A percentile compares a stretch with the other conserved stretches of the same genome.
phyloP scores from a whole-genome alignment of 306 rosid species.

The Canavalia ensiformis region DNA sequence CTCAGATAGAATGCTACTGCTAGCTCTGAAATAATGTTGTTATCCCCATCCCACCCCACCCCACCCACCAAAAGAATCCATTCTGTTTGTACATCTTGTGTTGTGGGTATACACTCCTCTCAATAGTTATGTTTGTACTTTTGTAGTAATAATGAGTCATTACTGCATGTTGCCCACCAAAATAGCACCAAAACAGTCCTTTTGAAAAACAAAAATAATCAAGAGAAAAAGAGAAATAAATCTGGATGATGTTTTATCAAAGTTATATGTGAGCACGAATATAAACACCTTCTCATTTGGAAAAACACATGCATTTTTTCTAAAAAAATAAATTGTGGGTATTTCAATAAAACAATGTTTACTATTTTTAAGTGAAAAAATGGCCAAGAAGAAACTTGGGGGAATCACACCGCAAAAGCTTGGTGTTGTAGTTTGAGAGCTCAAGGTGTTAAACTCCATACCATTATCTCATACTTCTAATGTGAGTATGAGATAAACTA shows the following conservation, averaged over 20 bases:
- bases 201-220: not conserved
- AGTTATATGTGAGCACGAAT: not conserved
- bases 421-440: too few relatives aligned
- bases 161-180: slow-evolving; percentile 1
- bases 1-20: slow-evolving; percentile 23
- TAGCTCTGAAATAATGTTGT: slow-evolving; percentile 7
- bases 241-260: not conserved
- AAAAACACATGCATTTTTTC: not conserved
- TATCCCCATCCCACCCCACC: not conserved
- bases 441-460: too few relatives aligned
- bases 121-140: not conserved
- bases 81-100: slow-evolving; percentile 15
- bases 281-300: not conserved
- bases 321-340: not conserved
- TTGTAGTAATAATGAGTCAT: not conserved
- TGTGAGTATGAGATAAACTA: too few relatives aligned
- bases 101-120: not conserved
- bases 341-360: not conserved
- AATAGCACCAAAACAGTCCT: slow-evolving; percentile 1
- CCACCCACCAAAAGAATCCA: not conserved
- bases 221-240: not conserved
- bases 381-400: not conserved
- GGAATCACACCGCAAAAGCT: too few relatives aligned
- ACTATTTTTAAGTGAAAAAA: not conserved
- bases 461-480: too few relatives aligned